A percentile compares a stretch with the other conserved stretches of the same genome.
phyloP scores from a whole-genome alignment of 2,329 filamentous ascomycete genomes.

The Pezicula carpinea region DNA sequence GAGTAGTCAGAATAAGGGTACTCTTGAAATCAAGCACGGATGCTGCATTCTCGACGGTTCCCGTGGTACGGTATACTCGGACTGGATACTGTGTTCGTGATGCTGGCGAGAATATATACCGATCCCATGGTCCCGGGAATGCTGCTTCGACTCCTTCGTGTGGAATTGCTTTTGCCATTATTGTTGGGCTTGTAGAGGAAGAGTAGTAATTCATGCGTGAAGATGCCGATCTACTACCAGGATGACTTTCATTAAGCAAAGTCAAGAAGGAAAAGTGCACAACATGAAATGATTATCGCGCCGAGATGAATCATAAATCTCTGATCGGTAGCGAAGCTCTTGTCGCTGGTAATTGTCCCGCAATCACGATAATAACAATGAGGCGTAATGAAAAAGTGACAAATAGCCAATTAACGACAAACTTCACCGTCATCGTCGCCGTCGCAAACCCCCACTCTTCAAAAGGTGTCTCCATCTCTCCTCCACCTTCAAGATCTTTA shows the following conservation, averaged over 20 bases:
- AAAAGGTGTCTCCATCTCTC: not conserved
- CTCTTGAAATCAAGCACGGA: constrained; percentile 5
- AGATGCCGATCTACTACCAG: no score
- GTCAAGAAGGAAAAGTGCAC: no score
- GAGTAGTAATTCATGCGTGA: no score
- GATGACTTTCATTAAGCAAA: not conserved
- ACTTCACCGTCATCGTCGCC: no score
- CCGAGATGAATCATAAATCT: no score
- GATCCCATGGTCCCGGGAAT: constrained; percentile 9
- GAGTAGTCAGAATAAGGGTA: constrained; percentile 1
- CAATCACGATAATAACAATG: no score
- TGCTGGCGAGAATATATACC: constrained; percentile 8
- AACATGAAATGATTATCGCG: no score
- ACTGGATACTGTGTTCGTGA: constrained; percentile 9
- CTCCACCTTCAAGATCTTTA: not conserved
- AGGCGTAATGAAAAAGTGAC: not conserved
- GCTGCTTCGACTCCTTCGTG: constrained; percentile 5
- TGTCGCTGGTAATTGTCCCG: no score
- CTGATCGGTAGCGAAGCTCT: no score
- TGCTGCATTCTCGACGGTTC: constrained; percentile 3
- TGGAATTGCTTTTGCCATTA: not conserved
- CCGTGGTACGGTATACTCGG: constrained; percentile 5
- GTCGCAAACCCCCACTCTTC: no score
- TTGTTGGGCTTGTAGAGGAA: not conserved
- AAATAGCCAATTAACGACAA: constrained; percentile 2